Evolutionary conservation across 768 basidiomycete species (phyloP), one percentile per base, ranked within the genome.

Genomic region (Udeniomyces megalosporus): DNA sequence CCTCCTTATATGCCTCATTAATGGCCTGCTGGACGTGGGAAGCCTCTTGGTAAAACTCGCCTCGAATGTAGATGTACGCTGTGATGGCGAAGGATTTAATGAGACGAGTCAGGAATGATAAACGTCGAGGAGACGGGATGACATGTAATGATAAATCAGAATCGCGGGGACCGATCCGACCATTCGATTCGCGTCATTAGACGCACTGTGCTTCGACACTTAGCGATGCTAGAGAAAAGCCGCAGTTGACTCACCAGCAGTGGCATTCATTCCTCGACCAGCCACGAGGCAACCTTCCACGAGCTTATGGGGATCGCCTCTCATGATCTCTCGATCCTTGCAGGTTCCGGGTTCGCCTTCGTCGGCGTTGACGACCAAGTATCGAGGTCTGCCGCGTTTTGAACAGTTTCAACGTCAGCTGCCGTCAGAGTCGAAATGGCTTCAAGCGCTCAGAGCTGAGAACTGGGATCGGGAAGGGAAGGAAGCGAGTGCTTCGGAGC

Each of bases 11-110:
- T 2, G 93, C 92, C 71, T 96, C 92, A 68, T 83, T 80, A 75
- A 99, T 95, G 58, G 93, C 93, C 72, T 92, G 88, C 73, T 92
- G 88, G 45, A 96, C 81, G 73, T 95, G 91, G 0, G 82, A 80
- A 0, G 92, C 92, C 74, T 96, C 93, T 73, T 92, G 89, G 75
- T 85, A 83, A 77, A 97, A 99, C 74, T 99, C 93, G 67, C 93
- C 93, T 65, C 93, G 92, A 70, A 97, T 90, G 76, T 99, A 99
- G 75, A 99, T 97, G 79, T 97, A 99, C n/a, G 93, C 93, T 76
- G 65, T 15, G 15, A 6, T 5, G 26, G 28, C 15, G 5, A 53
- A 8, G 11, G n/a, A 50, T 50, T 10, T 42, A 20, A 12, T 12
- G 34, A 47, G 58, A 28, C 20, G 47, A 22, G 38, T 7, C 29